phyloP scores from a whole-genome alignment of 768 basidiomycete genomes.

The Cystofilobasidium bisporidii region DNA sequence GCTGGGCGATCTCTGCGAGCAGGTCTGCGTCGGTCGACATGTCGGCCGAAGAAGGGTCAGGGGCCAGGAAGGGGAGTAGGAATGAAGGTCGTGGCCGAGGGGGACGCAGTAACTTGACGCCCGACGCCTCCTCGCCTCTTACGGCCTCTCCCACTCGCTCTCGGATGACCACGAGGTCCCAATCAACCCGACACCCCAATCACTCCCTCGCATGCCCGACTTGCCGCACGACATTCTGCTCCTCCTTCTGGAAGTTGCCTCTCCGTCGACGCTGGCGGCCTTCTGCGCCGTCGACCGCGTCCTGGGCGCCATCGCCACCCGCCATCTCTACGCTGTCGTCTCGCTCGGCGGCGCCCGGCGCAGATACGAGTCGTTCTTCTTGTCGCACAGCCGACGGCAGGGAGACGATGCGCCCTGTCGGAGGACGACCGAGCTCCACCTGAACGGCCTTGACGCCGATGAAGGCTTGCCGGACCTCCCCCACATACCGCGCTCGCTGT shows the following conservation, averaged over 20 bases:
- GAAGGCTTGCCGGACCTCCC: background rate
- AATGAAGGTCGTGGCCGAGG: background rate
- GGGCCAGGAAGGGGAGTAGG: background rate
- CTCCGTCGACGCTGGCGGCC: background rate
- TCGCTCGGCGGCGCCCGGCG: background rate
- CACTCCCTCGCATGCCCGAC: background rate
- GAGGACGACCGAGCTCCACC: background rate
- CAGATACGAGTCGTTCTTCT: slow-evolving; percentile 5
- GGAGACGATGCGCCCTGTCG: background rate
- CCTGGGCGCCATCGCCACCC: background rate
- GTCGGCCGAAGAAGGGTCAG: background rate
- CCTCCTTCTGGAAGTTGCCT: background rate
- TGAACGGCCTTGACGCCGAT: background rate
- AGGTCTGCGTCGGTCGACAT: slow-evolving; percentile 36
- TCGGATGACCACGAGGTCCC: too few relatives aligned
- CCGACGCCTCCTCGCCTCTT: background rate
- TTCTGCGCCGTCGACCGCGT: background rate
- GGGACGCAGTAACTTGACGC: background rate
- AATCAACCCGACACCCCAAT: too few relatives aligned
- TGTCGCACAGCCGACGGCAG: background rate
- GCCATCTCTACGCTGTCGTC: background rate
- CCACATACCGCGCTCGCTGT: background rate
- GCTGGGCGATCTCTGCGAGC: slow-evolving; percentile 35
- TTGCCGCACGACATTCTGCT: background rate
- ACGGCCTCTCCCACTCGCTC: too few relatives aligned